Evolutionary conservation across 768 basidiomycete species (phyloP).

Genomic region (Rhizopogon vesiculosus): DNA sequence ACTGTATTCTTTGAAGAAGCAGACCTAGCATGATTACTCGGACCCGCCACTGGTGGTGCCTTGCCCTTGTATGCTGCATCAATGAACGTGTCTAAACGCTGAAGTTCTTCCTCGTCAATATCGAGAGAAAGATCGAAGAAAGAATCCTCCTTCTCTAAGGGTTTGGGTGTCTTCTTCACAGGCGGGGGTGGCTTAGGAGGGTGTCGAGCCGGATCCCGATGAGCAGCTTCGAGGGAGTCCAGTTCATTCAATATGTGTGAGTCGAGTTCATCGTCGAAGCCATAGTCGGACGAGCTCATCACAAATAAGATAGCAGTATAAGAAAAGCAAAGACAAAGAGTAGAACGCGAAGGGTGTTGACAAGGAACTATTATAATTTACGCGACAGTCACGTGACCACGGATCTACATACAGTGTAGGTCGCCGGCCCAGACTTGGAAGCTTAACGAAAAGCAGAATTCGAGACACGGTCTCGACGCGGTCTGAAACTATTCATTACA

Average conservation of each 20-base stretch:
- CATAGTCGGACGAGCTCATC: constrained; percentile 73
- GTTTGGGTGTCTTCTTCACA: not conserved
- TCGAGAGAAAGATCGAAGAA: constrained; percentile 54
- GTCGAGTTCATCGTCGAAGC: constrained; percentile 66
- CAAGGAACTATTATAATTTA: not conserved
- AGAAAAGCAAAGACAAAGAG: not conserved
- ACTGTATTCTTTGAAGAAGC: constrained; percentile 32
- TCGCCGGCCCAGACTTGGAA: no score
- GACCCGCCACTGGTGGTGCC: constrained; percentile 36
- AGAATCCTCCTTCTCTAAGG: constrained; percentile 34
- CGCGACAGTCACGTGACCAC: not conserved
- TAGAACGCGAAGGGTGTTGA: not conserved
- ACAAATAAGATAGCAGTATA: not conserved
- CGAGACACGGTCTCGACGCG: no score
- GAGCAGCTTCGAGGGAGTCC: constrained; percentile 67
- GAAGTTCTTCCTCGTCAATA: constrained; percentile 50
- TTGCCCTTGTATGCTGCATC: constrained; percentile 41
- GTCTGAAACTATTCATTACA: no score
- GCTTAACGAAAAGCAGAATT: no score
- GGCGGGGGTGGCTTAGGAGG: constrained; percentile 12
- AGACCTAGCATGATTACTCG: constrained; percentile 21
- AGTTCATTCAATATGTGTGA: constrained; percentile 55
- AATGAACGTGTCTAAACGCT: constrained; percentile 48
- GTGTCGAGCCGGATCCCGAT: constrained; percentile 21
- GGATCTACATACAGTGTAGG: no score